These are phyloP conservation scores for Aquilaria yunnanensis DNA, from an alignment of 345 rosid species.

Conservation along the genomic window DNA sequence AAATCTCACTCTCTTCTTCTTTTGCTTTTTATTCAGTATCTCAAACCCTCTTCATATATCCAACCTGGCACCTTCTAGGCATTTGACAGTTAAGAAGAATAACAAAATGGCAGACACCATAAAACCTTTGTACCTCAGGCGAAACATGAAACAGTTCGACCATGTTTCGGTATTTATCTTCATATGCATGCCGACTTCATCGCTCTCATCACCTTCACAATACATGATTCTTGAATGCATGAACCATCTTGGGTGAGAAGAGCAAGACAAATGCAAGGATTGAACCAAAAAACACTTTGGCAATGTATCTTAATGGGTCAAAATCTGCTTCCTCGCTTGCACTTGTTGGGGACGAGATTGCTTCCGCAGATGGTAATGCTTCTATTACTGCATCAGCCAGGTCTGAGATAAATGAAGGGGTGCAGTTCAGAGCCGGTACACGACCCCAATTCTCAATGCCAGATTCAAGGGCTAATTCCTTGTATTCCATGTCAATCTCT, in stretches of 20 bases:
- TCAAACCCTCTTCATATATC: too few species aligned
- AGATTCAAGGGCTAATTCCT: slow-evolving; percentile 75
- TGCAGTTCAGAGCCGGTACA: slow-evolving; percentile 80
- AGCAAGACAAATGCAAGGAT: slow-evolving; percentile 64
- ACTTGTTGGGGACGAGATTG: slow-evolving; percentile 30
- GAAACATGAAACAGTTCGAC: too few species aligned
- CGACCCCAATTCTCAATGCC: slow-evolving; percentile 93
- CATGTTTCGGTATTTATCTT: too few species aligned
- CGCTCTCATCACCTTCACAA: slow-evolving; percentile 13
- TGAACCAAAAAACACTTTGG: slow-evolving; percentile 74
- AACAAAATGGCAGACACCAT: too few species aligned
- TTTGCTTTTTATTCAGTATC: too few species aligned
- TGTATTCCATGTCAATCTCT: slow-evolving; percentile 94
- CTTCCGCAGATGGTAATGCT: slow-evolving; percentile 71
- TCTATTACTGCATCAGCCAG: slow-evolving; percentile 89
- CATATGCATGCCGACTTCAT: too few species aligned
- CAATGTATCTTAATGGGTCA: slow-evolving; percentile 40
- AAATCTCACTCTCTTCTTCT: too few species aligned
- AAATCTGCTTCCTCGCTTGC: slow-evolving; percentile 37
- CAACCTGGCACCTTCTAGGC: too few species aligned
- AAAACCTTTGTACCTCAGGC: too few species aligned
- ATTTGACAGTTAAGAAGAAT: too few species aligned
- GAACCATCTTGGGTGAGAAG: slow-evolving; percentile 48
- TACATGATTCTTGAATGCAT: slow-evolving; percentile 56
- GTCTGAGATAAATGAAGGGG: slow-evolving; percentile 78